A percentile compares a stretch with the other conserved stretches of the same genome.
Evolutionary conservation across 352 stramenopile genomes (phyloP).

Genomic region (Phytophthora lateralis): DNA sequence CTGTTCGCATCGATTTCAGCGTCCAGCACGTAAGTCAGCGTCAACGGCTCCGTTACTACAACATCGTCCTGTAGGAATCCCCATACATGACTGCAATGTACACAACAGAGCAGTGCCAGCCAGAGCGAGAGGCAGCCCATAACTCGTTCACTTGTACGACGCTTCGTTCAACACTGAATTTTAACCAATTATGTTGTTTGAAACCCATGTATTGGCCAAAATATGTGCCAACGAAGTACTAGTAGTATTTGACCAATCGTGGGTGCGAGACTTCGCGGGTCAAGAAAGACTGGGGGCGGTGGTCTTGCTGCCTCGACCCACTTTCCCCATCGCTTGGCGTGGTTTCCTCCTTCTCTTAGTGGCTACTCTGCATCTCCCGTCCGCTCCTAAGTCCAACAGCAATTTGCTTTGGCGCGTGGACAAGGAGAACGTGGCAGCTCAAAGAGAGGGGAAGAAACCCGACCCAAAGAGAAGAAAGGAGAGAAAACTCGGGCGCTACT

Average conservation of each 20-base stretch:
- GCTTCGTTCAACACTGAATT: constrained; percentile 10
- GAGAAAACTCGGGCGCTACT: constrained; percentile 9
- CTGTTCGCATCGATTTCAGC: constrained; percentile 30
- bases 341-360: constrained; percentile 5
- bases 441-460: constrained; percentile 11
- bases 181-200: constrained; percentile 15
- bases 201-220: constrained; percentile 13
- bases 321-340: background rate
- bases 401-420: constrained; percentile 17
- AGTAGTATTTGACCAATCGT: background rate
- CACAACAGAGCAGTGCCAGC: constrained; percentile 13
- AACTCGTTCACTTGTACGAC: background rate
- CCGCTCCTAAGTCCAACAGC: constrained; percentile 25
- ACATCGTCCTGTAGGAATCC: background rate
- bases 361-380: constrained; percentile 17
- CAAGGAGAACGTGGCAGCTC: constrained; percentile 22
- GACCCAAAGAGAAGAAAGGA: constrained; percentile 4
- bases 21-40: constrained; percentile 15
- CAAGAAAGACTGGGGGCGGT: constrained; percentile 9
- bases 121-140: constrained; percentile 12
- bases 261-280: background rate
- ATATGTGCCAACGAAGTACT: background rate
- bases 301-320: background rate
- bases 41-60: background rate
- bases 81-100: constrained; percentile 5